Evolutionary conservation across 768 basidiomycete species (phyloP).

Genomic region (Termitomyces bulborhizus): DNA sequence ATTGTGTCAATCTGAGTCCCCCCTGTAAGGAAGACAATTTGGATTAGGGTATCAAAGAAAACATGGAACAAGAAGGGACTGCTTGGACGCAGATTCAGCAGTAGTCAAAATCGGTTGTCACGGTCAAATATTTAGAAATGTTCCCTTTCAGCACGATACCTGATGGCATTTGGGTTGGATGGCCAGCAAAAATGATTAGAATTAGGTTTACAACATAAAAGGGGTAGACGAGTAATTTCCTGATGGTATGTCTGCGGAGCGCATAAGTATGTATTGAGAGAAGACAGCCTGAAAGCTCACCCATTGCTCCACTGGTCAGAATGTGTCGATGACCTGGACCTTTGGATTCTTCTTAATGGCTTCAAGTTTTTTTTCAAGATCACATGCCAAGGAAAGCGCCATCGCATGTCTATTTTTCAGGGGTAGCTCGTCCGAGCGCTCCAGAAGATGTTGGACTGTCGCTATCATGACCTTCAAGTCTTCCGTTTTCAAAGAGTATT

Average conservation of each 20-base stretch:
- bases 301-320: not conserved
- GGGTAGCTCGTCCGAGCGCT: not conserved
- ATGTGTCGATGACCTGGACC: too few relatives aligned
- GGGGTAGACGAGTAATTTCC: not conserved
- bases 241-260: not conserved
- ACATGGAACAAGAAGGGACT: not conserved
- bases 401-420: not conserved
- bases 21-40: not conserved
- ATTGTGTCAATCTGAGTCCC: not conserved
- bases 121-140: not conserved
- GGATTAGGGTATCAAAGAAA: not conserved
- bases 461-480: not conserved
- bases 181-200: slow-evolving; percentile 13
- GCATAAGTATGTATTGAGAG: not conserved
- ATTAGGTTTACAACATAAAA: not conserved
- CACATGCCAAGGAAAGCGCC: not conserved
- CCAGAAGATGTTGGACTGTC: not conserved
- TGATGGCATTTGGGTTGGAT: too few relatives aligned
- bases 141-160: not conserved
- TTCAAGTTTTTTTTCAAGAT: not conserved
- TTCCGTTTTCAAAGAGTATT: not conserved
- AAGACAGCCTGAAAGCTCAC: not conserved
- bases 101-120: not conserved
- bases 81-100: not conserved
- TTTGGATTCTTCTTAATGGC: not conserved